phyloP scores from a whole-genome alignment of 2,329 filamentous ascomycete genomes.

The Fonsecaea nubica region DNA sequence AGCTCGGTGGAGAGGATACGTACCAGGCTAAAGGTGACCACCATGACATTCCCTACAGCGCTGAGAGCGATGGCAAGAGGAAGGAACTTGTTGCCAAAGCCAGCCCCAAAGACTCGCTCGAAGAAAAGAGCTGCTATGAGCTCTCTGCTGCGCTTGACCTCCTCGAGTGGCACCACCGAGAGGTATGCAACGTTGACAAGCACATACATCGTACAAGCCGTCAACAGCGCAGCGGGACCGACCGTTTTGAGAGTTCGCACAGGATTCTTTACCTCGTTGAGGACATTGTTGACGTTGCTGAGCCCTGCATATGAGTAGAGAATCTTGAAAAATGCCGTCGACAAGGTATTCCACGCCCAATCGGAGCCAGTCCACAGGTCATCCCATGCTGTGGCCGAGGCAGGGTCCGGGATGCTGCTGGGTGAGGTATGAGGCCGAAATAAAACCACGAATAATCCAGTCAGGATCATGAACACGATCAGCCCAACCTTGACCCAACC shows the following conservation, averaged over 20 bases:
- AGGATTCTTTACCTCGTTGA: constrained; percentile 74
- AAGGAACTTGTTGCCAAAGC: constrained; percentile 63
- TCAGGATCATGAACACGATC: constrained; percentile 60
- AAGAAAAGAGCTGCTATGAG: constrained; percentile 73
- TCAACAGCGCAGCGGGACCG: constrained; percentile 64
- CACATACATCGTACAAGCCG: constrained; percentile 69
- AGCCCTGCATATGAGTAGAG: constrained; percentile 73
- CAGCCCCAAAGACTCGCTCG: constrained; percentile 65
- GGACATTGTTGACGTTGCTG: constrained; percentile 71
- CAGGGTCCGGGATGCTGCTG: constrained; percentile 10
- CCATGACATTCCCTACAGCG: constrained; percentile 74
- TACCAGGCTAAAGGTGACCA: constrained; percentile 72
- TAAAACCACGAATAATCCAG: constrained; percentile 65
- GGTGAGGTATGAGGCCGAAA: constrained; percentile 24
- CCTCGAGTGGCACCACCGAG: constrained; percentile 69
- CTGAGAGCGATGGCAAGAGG: constrained; percentile 71
- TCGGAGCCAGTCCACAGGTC: constrained; percentile 68
- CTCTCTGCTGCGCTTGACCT: constrained; percentile 71
- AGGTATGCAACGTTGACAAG: constrained; percentile 70
- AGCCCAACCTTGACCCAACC: constrained; percentile 39
- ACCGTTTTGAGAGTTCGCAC: constrained; percentile 70
- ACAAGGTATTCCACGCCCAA: constrained; percentile 72
- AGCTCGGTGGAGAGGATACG: constrained; percentile 38
- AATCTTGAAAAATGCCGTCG: constrained; percentile 69
- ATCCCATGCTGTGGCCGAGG: constrained; percentile 52